Percentiles rank a stretch among this genome's conserved stretches.
Evolutionary conservation across 352 stramenopile species (phyloP).

Genomic region (Phytopythium sindhum): DNA sequence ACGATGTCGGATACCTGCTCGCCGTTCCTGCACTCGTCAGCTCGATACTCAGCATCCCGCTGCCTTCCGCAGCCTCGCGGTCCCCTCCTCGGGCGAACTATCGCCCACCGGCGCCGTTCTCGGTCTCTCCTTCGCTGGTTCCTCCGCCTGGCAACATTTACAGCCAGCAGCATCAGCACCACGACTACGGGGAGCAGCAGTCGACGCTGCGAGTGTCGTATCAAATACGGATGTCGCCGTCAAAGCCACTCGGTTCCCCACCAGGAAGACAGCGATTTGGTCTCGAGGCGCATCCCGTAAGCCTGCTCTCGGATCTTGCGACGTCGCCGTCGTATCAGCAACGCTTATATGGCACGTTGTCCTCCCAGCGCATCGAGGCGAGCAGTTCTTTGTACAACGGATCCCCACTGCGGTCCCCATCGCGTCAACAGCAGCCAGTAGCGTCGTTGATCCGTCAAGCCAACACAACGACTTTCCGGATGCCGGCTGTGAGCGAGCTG

Average conservation of each 20-base stretch:
- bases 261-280: background rate
- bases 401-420: background rate
- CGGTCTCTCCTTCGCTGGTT: background rate
- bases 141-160: background rate
- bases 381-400: background rate
- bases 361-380: background rate
- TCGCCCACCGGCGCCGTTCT: background rate
- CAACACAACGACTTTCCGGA: background rate
- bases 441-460: background rate
- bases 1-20: background rate
- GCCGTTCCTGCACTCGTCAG: background rate
- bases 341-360: background rate
- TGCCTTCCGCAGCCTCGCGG: background rate
- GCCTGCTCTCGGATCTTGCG: background rate
- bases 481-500: slow-evolving; percentile 29
- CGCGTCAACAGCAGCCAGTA: background rate
- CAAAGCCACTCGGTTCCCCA: background rate
- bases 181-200: background rate
- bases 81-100: background rate
- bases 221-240: background rate
- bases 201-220: background rate
- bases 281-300: background rate
- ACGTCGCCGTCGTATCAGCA: background rate
- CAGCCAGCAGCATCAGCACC: background rate
- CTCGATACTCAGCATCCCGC: background rate